Conservation (phyloP, 306 rosid species). For the Coriaria nepalensis region DNA sequence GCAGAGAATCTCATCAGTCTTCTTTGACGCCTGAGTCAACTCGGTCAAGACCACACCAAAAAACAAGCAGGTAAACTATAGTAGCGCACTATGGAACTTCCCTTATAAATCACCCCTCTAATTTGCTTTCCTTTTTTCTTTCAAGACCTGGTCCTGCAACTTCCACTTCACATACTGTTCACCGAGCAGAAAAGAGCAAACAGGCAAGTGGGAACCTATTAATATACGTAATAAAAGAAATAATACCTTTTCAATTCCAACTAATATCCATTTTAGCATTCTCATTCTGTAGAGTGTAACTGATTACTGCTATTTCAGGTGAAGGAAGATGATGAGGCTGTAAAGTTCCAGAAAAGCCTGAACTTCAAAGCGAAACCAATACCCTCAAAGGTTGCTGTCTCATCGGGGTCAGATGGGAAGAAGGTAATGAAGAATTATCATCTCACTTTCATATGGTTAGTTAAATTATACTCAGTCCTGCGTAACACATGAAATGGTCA, state of each 20-base stretch:
- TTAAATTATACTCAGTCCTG: neutral
- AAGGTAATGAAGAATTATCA: conserved; percentile 29
- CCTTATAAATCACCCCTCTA: conserved; percentile 4
- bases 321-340: conserved; percentile 36
- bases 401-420: conserved; percentile 25
- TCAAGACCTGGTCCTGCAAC: conserved; percentile 23
- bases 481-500: neutral
- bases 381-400: conserved; percentile 39
- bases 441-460: too few species aligned
- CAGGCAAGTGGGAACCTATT: conserved; percentile 30
- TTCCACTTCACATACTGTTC: conserved; percentile 39
- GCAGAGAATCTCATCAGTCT: conserved; percentile 21
- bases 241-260: neutral
- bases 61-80: conserved; percentile 33
- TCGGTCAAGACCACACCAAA: conserved; percentile 25
- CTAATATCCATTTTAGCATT: neutral
- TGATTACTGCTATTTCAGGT: conserved; percentile 26
- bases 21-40: conserved; percentile 23
- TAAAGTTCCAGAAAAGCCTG: conserved; percentile 46
- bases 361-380: conserved; percentile 64
- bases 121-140: conserved; percentile 9
- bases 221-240: neutral
- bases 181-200: conserved; percentile 59
- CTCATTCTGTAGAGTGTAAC: neutral
- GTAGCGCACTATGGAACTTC: conserved; percentile 5